These are phyloP conservation scores for Zizania palustris DNA, from an alignment of 202 grass and related monocot species.

Conservation along the genomic window DNA sequence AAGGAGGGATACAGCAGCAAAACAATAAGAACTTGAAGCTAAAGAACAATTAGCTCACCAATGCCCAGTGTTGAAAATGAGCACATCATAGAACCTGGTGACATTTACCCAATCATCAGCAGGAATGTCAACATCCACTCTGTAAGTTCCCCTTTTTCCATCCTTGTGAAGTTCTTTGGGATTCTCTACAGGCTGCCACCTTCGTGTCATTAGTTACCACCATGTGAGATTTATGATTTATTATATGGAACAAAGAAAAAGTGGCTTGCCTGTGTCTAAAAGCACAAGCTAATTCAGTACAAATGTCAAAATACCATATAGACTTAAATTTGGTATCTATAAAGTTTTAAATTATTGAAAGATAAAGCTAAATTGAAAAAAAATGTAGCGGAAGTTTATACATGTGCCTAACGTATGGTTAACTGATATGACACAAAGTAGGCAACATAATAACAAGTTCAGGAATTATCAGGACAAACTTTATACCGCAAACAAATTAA, in stretches of 20 bases:
- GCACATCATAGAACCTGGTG: conserved; percentile 86
- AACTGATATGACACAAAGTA: neutral
- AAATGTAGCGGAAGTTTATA: neutral
- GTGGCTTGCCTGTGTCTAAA: neutral
- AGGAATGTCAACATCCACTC: conserved; percentile 79
- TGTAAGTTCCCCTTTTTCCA: conserved; percentile 65
- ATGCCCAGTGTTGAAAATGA: conserved; percentile 96
- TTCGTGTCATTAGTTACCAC: conserved; percentile 75
- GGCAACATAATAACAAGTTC: neutral
- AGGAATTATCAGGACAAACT: neutral
- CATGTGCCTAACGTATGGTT: neutral
- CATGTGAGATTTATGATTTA: conserved; percentile 51
- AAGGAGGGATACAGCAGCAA: neutral
- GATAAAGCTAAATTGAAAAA: neutral
- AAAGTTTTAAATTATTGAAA: neutral
- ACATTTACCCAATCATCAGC: conserved; percentile 72
- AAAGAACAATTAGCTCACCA: conserved; percentile 57
- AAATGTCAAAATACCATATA: conserved; percentile 1
- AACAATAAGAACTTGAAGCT: neutral
- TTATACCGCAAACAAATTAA: neutral
- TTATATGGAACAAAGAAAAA: neutral
- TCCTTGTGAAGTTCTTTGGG: conserved; percentile 49
- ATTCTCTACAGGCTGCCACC: conserved; percentile 79
- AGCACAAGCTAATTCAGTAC: conserved; percentile 18
- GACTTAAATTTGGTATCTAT: neutral